phyloP scores from a whole-genome alignment of 768 basidiomycete species.

The Tricholoma bakamatsutake region DNA sequence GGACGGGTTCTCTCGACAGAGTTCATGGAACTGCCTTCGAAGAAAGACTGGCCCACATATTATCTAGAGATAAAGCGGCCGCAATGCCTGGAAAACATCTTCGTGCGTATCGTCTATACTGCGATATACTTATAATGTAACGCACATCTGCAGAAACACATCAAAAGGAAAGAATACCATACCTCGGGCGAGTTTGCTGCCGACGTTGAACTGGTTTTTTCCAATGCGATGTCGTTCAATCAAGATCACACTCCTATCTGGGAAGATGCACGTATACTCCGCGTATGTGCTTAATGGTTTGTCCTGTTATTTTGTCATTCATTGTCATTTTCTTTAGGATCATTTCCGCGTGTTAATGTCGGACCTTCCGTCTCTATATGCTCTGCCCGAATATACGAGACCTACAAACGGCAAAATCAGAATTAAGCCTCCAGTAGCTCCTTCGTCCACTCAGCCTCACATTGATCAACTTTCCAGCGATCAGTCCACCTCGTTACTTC shows the following conservation, averaged over 20 bases:
- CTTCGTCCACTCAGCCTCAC: slow-evolving; percentile 19
- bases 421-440: slow-evolving; percentile 50
- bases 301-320: background rate
- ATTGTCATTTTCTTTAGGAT: slow-evolving; percentile 38
- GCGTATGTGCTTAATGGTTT: slow-evolving; percentile 36
- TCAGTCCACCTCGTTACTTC: slow-evolving; percentile 20
- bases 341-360: slow-evolving; percentile 72
- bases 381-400: slow-evolving; percentile 59
- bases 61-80: slow-evolving; percentile 77
- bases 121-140: slow-evolving; percentile 1
- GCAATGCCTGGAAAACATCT: slow-evolving; percentile 71
- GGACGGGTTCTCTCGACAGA: slow-evolving; percentile 63
- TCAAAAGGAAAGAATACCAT: slow-evolving; percentile 76
- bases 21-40: slow-evolving; percentile 83
- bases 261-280: slow-evolving; percentile 66
- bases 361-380: slow-evolving; percentile 62
- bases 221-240: slow-evolving; percentile 86
- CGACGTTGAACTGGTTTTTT: slow-evolving; percentile 87
- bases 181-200: slow-evolving; percentile 66
- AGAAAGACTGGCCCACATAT: slow-evolving; percentile 73
- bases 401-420: slow-evolving; percentile 60
- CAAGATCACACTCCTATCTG: slow-evolving; percentile 79
- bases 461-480: slow-evolving; percentile 6
- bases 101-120: slow-evolving; percentile 42
- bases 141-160: slow-evolving; percentile 53